Base-by-base conservation (phyloP, 495 filamentous ascomycete genomes). In the Patellaria atrata region DNA sequence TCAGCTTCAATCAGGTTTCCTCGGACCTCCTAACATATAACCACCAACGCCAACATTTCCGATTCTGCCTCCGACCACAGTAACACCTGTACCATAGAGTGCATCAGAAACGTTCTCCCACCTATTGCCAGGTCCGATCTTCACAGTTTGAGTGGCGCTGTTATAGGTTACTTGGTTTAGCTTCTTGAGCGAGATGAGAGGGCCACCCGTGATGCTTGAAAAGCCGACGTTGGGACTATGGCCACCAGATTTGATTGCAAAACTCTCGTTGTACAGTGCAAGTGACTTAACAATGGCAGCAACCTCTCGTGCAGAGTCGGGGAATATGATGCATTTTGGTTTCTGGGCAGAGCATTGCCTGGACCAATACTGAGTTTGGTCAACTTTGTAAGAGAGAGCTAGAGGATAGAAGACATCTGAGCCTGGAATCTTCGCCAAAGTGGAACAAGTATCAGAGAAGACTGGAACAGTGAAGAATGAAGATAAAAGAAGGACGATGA, bases 1-100 rank as follows among this genome's bases (percentile, higher is more conserved):
- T 60, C 61, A 12, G 62, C 5, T 18, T 43, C 9, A 43, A 28
- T 4, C 7, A 12, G 33, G 30, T 10, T 10, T 8, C 4, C 12
- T 18, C 24, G 30, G 35, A 33, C 35, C 46, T 4, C 46, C 42
- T 1, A 49, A 15, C 14, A 44, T 33, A 22, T 39, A 40, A 12
- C 45, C 45, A 19, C 40, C 40, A 17, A 48, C 42, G n/a, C 42
- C 42, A 21, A 41, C 38, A 10, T 43, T 29, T 6, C 40, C 40
- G 35, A 48, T 39, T 17, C 37, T 7, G 14, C 41, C 41, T 26
- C 45, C 41, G 17, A 41, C 36, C 3, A 42, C 37, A n/a, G 33
- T 28, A 4, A 49, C 44, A 7, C 39, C 39, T 11, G 28, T 17
- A 22, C 34, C 23, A n/a, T 46, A 18, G 7, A 47, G 20, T 12